phyloP scores from a whole-genome alignment of 2,329 filamentous ascomycete genomes.

The Zymoseptoria tritici region DNA sequence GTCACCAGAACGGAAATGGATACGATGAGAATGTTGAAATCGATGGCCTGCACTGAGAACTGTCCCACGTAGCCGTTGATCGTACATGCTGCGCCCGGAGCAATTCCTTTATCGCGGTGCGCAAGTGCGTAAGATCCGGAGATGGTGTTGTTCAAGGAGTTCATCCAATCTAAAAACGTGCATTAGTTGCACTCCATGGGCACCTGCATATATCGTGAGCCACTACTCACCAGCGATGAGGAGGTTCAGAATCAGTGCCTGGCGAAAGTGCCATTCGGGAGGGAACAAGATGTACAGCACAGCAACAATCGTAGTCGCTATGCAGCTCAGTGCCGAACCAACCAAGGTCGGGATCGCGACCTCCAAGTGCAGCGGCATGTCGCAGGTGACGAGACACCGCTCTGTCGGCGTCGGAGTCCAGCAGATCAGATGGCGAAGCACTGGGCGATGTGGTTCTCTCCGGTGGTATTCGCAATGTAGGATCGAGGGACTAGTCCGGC shows the following conservation, averaged over 20 bases:
- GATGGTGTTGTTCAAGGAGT: conserved; percentile 38
- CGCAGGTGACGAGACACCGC: background rate
- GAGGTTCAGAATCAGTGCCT: conserved; percentile 17
- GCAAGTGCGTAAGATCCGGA: conserved; percentile 34
- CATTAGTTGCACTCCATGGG: background rate
- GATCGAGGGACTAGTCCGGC: background rate
- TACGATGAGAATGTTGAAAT: conserved; percentile 40
- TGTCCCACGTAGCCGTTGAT: conserved; percentile 42
- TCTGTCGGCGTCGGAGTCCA: background rate
- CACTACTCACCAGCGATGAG: conserved; percentile 11
- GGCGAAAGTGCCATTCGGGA: conserved; percentile 17
- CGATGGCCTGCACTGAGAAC: conserved; percentile 37
- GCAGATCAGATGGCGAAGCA: background rate
- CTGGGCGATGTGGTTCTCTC: background rate
- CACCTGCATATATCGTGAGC: background rate
- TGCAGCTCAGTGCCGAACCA: conserved; percentile 13
- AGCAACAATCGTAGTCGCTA: conserved; percentile 12
- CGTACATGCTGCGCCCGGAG: conserved; percentile 30
- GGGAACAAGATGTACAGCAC: conserved; percentile 14
- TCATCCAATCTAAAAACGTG: conserved; percentile 35
- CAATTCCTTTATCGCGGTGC: conserved; percentile 10
- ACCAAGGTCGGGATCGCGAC: conserved; percentile 16
- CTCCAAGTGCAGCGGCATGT: conserved; percentile 2
- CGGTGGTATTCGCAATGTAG: background rate
- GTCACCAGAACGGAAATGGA: conserved; percentile 38